Evolutionary conservation across 257 asterid genomes (phyloP).

Genomic region (Prunella vulgaris): DNA sequence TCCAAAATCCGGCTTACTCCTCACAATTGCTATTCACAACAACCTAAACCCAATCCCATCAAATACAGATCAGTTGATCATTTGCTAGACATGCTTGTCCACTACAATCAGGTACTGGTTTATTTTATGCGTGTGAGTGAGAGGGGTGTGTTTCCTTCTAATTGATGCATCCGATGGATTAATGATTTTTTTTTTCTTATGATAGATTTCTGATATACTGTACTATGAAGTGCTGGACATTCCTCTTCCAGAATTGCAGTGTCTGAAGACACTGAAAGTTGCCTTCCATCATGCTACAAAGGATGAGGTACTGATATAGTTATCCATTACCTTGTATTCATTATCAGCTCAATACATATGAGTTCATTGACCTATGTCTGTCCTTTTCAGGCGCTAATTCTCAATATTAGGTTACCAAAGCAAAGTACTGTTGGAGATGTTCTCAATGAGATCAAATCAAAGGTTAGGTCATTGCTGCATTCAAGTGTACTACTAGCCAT

Average conservation of each 20-base stretch:
- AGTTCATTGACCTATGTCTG: neutral
- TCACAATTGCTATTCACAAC: conserved; percentile 98
- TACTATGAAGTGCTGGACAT: conserved; percentile 97
- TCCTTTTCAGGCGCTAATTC: conserved; percentile 65
- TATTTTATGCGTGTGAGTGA: neutral
- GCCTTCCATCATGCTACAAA: conserved; percentile 91
- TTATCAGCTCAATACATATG: neutral
- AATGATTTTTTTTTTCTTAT: conserved; percentile 17
- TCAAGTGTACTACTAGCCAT: conserved; percentile 3
- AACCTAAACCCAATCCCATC: conserved; percentile 88
- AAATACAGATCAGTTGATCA: conserved; percentile 85
- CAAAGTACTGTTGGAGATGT: conserved; percentile 97
- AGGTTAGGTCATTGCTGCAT: conserved; percentile 41
- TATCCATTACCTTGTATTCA: neutral
- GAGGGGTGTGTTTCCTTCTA: neutral
- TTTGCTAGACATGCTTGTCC: conserved; percentile 91
- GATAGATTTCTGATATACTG: conserved; percentile 80
- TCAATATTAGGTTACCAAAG: conserved; percentile 85
- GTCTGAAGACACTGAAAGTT: conserved; percentile 90
- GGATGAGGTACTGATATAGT: conserved; percentile 66
- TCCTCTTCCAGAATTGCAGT: conserved; percentile 95
- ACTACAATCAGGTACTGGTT: conserved; percentile 83
- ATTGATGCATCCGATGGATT: conserved; percentile 11
- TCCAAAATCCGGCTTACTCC: conserved; percentile 95
- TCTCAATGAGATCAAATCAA: conserved; percentile 86